Evolutionary conservation across 768 basidiomycete genomes (phyloP), one percentile per base, ranked within the genome.

Genomic region (Infundibulicybe gibba): DNA sequence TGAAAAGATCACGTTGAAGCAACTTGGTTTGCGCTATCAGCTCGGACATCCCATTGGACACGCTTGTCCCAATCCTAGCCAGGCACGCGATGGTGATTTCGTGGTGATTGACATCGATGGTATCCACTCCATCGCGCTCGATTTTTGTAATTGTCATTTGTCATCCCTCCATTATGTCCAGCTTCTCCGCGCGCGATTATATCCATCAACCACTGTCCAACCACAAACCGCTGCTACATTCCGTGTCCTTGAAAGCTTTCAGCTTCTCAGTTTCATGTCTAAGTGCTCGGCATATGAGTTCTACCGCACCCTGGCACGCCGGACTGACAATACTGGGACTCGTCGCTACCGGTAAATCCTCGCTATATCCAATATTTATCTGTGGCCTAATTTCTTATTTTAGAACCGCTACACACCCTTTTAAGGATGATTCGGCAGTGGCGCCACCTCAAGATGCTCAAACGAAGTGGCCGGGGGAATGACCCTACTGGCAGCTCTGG

Each of bases 221-320:
- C 65, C 66, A 0, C 13, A 43, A 9, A 54, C 58, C 0, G 59
- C 49, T 0, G 50, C 55, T 6, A 64, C 60, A 0, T 59, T 64
- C 33, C 31, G n/a, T 0, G 41, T 59, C 6, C 48, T 66, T 0
- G 40, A 57, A 3, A 30, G 40, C 6, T 68, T 62, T 35, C 66
- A 68, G 6, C 14, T 57, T 2, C 41, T 59, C 8, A 55, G 55
- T 0, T 51, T 64, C 5, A 50, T 64, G 41, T 58, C 53, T 1
- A 67, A 67, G 40, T 17, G 53, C 1, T 62, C 59, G 0, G 51
- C 48, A 0, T 65, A 54, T 30, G 58, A 64, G 32, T 68, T 60
- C 42, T 68, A 65, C 43, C 45, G 50, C 2, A 25, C 51, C 0
- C 43, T 67, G 3, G 51, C 33, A 2, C 50, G 49, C 3, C 21